These are phyloP conservation scores for Tylopilus felleus DNA, from an alignment of 768 basidiomycete genomes.

Conservation along the genomic window DNA sequence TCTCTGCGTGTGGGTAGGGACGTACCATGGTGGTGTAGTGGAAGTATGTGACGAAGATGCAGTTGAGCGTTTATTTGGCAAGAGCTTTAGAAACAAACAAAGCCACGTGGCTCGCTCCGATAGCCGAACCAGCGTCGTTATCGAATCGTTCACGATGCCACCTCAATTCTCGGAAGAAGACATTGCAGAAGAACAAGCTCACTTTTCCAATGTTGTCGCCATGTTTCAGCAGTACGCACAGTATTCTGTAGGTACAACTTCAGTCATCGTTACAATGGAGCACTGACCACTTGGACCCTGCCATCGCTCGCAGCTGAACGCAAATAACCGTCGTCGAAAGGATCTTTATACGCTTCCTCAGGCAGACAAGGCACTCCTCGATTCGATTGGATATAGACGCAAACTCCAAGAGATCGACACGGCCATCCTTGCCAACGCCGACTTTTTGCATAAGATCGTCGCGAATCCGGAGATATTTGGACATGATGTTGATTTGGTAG, in stretches of 20 bases:
- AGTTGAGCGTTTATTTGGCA: conserved; percentile 21
- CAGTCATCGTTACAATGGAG: neutral
- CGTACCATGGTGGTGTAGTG: conserved; percentile 17
- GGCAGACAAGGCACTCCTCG: conserved; percentile 67
- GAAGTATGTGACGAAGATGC: neutral
- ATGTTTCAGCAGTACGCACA: conserved; percentile 75
- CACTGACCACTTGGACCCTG: too few species aligned
- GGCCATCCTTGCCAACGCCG: conserved; percentile 75
- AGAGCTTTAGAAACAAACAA: conserved; percentile 27
- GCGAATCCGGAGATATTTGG: conserved; percentile 82
- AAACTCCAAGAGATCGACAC: conserved; percentile 79
- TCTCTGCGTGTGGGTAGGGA: too few species aligned
- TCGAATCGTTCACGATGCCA: conserved; percentile 16
- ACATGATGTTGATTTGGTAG: conserved; percentile 37
- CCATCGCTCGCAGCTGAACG: conserved; percentile 41
- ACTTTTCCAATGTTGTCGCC: conserved; percentile 72
- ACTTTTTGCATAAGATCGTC: conserved; percentile 72
- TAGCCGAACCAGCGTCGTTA: neutral
- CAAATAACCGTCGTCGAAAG: conserved; percentile 68
- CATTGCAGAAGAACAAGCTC: conserved; percentile 57
- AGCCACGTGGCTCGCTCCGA: conserved; percentile 13
- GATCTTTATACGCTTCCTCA: conserved; percentile 70
- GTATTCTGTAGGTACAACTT: conserved; percentile 45
- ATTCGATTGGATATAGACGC: conserved; percentile 66
- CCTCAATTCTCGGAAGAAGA: conserved; percentile 29